Conservation (phyloP, 2,329 filamentous ascomycete species). For the Pseudofabraea citricarpa region DNA sequence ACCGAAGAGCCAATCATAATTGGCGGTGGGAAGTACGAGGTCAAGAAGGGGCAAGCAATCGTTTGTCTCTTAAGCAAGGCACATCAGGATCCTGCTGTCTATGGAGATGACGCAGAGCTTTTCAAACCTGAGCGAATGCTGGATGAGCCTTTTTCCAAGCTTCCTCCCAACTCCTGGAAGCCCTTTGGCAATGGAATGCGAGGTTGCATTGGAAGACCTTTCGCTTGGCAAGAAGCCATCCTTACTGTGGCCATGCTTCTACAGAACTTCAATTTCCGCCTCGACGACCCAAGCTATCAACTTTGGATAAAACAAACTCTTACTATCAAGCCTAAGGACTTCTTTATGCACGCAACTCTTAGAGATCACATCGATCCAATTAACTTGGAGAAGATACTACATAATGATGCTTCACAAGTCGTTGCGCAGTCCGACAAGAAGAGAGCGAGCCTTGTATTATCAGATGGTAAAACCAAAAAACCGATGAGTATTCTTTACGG, state of each 20-base stretch:
- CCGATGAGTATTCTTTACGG: constrained; percentile 61
- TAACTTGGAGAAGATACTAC: constrained; percentile 32
- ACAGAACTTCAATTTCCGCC: constrained; percentile 64
- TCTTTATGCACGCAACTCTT: constrained; percentile 55
- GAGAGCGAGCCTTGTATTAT: not conserved
- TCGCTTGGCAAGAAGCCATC: constrained; percentile 69
- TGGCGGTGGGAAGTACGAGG: constrained; percentile 11
- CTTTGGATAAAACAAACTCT: constrained; percentile 49
- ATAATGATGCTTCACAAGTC: constrained; percentile 4
- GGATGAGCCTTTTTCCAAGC: constrained; percentile 60
- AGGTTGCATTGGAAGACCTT: constrained; percentile 67
- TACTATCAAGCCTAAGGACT: constrained; percentile 58
- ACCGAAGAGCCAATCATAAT: constrained; percentile 36
- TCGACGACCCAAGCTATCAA: constrained; percentile 55
- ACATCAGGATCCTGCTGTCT: constrained; percentile 60
- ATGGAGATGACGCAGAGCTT: constrained; percentile 56
- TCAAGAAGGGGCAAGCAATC: constrained; percentile 44
- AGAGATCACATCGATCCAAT: constrained; percentile 41
- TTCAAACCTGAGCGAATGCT: constrained; percentile 70
- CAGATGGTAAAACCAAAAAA: constrained; percentile 7
- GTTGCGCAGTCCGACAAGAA: constrained; percentile 23
- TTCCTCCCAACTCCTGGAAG: constrained; percentile 62
- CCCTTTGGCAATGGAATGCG: constrained; percentile 70
- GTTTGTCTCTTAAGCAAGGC: constrained; percentile 44
- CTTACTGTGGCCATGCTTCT: constrained; percentile 58